Evolutionary conservation across 306 rosid genomes (phyloP), one percentile per base, ranked within the genome.

Genomic region (Cucurbita argyrosperma): DNA sequence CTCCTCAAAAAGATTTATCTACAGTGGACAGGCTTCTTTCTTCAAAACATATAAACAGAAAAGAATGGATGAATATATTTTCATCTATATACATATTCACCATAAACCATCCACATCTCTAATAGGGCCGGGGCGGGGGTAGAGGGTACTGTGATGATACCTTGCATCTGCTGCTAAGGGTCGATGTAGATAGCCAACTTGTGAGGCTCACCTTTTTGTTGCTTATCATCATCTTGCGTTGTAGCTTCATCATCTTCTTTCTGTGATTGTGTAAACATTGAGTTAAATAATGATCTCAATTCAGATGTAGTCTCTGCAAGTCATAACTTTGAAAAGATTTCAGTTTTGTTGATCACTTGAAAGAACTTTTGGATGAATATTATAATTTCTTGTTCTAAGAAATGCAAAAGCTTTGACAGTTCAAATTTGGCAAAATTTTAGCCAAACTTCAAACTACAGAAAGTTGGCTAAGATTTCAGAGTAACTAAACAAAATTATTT

Each of bases 41-140:
- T 60, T 79, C 73, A 76, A 68, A 82, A 68, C 83, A 80, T 90
- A 89, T 90, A 78, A 83, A 87, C 96, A 90, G 77, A 77, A 89
- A 93, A 84, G 93, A 93, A 90, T 94, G 85, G 66, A 85, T 78
- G 86, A 82, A 79, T 78, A 82, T 82, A 81, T 71, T 45, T 78
- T 81, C 72, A 65, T 81, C 78, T 87, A 86, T 90, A 71, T 91
- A 90, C 79, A 87, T 63, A 86, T 83, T 74, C 56, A 77, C 63
- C 39, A 10, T 19, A 43, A 63, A 71, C 74, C 38, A 73, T 74
- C 69, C 69, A 68, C 76, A 49, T 79, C 76, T 69, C 69, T 57
- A 45, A 76, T 55, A 37, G 59, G 54, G 54, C 16, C 5, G 68
- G n/a, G 50, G 72, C 47, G 39, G 21, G 53, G 73, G 56, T 71